Conservation (phyloP, 768 basidiomycete species). For the Lentinula lateritia region DNA sequence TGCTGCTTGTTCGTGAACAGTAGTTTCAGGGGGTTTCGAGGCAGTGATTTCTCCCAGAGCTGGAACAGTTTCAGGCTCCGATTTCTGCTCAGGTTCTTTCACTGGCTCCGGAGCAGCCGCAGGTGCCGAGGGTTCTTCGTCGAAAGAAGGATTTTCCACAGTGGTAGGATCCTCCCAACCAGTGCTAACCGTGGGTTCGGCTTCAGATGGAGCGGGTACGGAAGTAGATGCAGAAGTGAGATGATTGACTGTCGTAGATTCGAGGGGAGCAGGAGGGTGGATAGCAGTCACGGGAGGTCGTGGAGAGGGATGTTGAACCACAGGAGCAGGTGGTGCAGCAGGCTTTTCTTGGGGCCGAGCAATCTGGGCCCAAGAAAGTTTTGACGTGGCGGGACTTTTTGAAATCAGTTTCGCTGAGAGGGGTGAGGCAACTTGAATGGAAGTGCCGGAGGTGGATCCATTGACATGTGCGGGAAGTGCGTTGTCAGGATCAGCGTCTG, state of each 20-base stretch:
- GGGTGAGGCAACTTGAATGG: slow-evolving; percentile 5
- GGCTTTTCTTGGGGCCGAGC: slow-evolving; percentile 71
- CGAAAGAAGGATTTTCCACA: slow-evolving; percentile 62
- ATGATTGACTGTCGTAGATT: slow-evolving; percentile 26
- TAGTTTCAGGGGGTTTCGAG: background rate
- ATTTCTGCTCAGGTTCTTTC: slow-evolving; percentile 26
- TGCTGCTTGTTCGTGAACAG: background rate
- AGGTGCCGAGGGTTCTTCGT: slow-evolving; percentile 50
- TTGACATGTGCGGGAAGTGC: background rate
- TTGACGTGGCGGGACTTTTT: slow-evolving; percentile 67
- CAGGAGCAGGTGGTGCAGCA: slow-evolving; percentile 30
- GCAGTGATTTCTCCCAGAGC: background rate
- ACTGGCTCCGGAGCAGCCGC: slow-evolving; percentile 23
- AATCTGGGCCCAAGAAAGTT: slow-evolving; percentile 83
- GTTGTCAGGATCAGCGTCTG: background rate
- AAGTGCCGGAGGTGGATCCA: background rate
- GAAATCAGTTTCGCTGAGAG: slow-evolving; percentile 25
- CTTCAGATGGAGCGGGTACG: slow-evolving; percentile 23
- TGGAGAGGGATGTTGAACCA: slow-evolving; percentile 1
- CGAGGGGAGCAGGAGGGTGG: slow-evolving; percentile 20
- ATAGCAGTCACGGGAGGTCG: slow-evolving; percentile 12
- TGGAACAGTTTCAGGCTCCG: slow-evolving; percentile 10
- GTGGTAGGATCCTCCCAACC: slow-evolving; percentile 77
- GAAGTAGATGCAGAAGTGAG: slow-evolving; percentile 23
- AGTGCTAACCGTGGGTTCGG: slow-evolving; percentile 26